Evolutionary conservation across 2,329 filamentous ascomycete species (phyloP).

Genomic region (Botrytis fragariae): DNA sequence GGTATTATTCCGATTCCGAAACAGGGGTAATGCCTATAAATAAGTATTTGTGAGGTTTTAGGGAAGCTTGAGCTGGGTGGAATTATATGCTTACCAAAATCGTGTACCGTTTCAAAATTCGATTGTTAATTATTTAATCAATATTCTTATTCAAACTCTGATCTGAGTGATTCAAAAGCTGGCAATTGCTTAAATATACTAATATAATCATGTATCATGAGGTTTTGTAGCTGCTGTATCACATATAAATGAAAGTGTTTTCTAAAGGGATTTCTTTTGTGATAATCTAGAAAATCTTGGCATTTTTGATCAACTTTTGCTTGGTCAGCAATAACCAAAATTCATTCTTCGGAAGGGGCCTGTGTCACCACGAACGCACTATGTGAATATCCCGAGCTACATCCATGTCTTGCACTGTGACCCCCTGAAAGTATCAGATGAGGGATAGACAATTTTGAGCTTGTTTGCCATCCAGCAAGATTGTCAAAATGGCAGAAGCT

Average conservation of each 20-base stretch:
- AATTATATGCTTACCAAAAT: neutral
- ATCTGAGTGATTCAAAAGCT: accelerated
- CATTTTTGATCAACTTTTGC: neutral
- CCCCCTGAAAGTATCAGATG: constrained; percentile 5
- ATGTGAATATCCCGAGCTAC: neutral
- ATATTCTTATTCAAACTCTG: neutral
- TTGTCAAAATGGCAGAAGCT: constrained; percentile 33
- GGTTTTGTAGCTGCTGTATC: neutral
- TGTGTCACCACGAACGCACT: neutral
- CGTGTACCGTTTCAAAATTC: neutral
- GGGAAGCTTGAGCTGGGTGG: neutral
- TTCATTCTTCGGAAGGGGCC: neutral
- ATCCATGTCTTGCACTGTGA: constrained; percentile 3
- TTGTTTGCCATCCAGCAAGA: neutral
- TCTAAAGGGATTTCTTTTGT: neutral
- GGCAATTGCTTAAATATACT: accelerated
- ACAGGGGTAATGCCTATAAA: neutral
- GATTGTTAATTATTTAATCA: neutral
- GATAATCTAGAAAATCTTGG: neutral
- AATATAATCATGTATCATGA: accelerated
- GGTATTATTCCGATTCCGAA: constrained; percentile 9
- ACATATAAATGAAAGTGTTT: neutral
- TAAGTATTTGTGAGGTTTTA: neutral
- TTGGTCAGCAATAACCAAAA: neutral
- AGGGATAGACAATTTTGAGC: neutral